Evolutionary conservation across 2,329 filamentous ascomycete species (phyloP), one percentile per base, ranked within the genome.

Genomic region (Coniochaeta hoffmannii): DNA sequence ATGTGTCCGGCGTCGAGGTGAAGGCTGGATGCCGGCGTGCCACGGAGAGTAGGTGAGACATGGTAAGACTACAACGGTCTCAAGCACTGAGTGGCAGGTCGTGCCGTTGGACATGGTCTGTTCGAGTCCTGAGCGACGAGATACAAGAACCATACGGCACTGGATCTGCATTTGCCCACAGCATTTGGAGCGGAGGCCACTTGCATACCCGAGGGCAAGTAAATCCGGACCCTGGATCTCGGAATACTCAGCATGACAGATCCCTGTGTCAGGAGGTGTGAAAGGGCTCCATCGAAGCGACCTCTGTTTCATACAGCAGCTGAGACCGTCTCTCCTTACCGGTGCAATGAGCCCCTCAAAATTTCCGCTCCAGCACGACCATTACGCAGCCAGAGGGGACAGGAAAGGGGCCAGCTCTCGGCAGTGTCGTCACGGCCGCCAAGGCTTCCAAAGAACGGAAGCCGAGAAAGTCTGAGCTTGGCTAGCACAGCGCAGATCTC

Each of bases 41-140:
- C 28, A 51, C 49, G 49, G 49, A 51, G 49, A 34, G 32, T 51
- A 51, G n/a, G 49, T 51, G 22, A 51, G 49, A 51, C 49, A 51
- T 28, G 17, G 49, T 51, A 6, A 32, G 26, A 51, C 49, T 22
- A 28, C 49, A 51, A 51, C 30, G 11, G 8, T 51, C 49, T 46
- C 19, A n/a, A 26, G 19, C 41, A 46, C 30, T 15, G 41, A 9
- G 12, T 46, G n/a, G 17, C 11, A 26, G 41, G 41, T 28, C 15
- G 10, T 22, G 14, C 22, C 11, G 15, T 19, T 15, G 2, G 2
- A 46, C 11, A 28, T 46, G 8, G 19, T 17, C 41, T 7, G 41
- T 2, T 46, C 36, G 41, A 46, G 41, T 46, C 24, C 41, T 46
- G 41, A 19, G 26, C 41, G 22, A 46, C 41, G 22, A n/a, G 11